phyloP scores from a whole-genome alignment of 2,329 filamentous ascomycete species.

The Epichloe hybrida region DNA sequence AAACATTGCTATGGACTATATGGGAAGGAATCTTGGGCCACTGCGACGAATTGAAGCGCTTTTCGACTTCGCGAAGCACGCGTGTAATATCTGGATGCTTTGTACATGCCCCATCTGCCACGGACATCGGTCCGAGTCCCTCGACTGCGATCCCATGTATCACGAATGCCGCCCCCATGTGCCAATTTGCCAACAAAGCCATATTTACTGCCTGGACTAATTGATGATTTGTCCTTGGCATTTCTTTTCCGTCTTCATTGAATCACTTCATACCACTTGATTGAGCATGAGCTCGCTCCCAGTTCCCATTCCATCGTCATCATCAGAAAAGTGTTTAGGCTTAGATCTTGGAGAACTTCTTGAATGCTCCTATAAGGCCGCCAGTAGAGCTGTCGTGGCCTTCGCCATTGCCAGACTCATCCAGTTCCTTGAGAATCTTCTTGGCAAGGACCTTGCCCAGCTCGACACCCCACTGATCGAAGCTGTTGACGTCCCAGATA shows the following conservation, averaged over 20 bases:
- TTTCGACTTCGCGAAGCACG: too few relatives aligned
- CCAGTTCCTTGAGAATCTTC: conserved; percentile 78
- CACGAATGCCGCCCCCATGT: background rate
- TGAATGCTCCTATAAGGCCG: conserved; percentile 83
- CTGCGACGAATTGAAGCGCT: too few relatives aligned
- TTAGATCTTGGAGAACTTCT: conserved; percentile 52
- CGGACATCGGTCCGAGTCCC: too few relatives aligned
- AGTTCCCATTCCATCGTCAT: background rate
- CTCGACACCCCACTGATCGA: conserved; percentile 99
- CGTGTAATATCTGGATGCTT: too few relatives aligned
- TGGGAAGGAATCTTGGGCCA: too few relatives aligned
- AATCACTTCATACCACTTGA: background rate
- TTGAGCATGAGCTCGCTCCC: too few relatives aligned
- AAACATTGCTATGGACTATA: too few relatives aligned
- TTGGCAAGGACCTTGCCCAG: conserved; percentile 92
- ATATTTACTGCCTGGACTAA: background rate
- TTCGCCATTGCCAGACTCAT: conserved; percentile 55
- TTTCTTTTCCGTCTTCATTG: background rate
- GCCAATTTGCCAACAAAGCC: background rate
- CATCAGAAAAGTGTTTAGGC: background rate
- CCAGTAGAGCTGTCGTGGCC: conserved; percentile 80
- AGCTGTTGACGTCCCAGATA: conserved; percentile 98
- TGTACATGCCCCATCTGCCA: too few relatives aligned
- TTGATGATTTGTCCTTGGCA: background rate
- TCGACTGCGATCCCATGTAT: too few relatives aligned